These are phyloP conservation scores for Podaxis sp. DNA, from an alignment of 768 basidiomycete species.

Conservation along the genomic window DNA sequence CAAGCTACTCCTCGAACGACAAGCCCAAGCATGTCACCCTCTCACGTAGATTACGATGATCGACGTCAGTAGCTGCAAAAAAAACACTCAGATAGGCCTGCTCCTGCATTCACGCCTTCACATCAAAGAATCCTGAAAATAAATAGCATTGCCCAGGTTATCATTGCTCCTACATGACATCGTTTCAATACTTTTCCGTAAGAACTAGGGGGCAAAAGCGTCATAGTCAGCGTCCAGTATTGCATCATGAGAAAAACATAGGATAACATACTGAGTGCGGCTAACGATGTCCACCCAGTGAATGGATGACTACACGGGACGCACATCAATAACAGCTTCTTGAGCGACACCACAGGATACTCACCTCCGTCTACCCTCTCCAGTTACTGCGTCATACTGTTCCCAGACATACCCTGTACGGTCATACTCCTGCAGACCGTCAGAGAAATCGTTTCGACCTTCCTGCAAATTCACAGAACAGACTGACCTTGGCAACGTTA, in stretches of 20 bases:
- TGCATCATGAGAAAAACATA: constrained; percentile 2
- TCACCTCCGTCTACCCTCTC: constrained; percentile 86
- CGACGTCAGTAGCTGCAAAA: not conserved
- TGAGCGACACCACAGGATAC: constrained; percentile 20
- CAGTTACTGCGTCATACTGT: constrained; percentile 85
- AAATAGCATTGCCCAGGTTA: not conserved
- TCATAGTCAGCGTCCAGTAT: not conserved
- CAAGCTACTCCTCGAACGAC: not conserved
- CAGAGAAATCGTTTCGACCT: not conserved
- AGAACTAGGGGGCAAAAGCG: constrained; percentile 24
- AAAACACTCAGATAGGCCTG: not conserved
- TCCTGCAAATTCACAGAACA: not conserved
- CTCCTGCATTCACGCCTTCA: not conserved
- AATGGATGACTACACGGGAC: constrained; percentile 76
- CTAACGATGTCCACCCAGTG: constrained; percentile 94
- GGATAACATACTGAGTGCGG: constrained; percentile 74
- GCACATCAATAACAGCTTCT: constrained; percentile 11
- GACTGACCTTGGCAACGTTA: constrained; percentile 65
- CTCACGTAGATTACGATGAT: not conserved
- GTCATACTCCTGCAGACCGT: constrained; percentile 70
- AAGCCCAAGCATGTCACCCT: not conserved
- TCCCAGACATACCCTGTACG: constrained; percentile 97
- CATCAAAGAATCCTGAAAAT: not conserved
- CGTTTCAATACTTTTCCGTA: constrained; percentile 32
- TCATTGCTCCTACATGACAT: not conserved